A percentile compares a stretch with the other conserved stretches of the same genome.
Evolutionary conservation across 306 rosid species (phyloP).

Genomic region (barrel medic (Medicago truncatula)): DNA sequence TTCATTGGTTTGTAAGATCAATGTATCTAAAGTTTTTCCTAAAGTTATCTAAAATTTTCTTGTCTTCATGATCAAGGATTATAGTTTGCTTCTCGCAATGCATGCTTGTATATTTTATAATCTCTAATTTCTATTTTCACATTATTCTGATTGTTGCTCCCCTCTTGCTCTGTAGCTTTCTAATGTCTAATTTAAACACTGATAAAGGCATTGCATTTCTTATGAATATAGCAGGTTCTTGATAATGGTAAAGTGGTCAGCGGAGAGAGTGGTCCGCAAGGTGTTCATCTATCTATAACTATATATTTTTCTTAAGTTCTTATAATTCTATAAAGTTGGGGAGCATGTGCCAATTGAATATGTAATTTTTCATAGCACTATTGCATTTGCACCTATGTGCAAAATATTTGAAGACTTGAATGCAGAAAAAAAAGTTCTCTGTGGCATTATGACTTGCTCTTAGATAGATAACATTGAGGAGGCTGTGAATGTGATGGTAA

Average conservation of each 20-base stretch:
- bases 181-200: constrained; percentile 17
- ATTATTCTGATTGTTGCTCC: constrained; percentile 24
- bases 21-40: constrained; percentile 11
- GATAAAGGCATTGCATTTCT: constrained; percentile 40
- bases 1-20: constrained; percentile 34
- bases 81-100: neutral
- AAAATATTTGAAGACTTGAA: constrained; percentile 6
- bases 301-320: neutral
- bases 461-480: constrained; percentile 30
- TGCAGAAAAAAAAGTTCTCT: constrained; percentile 15
- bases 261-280: constrained; percentile 58
- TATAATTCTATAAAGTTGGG: constrained; percentile 15
- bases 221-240: constrained; percentile 51
- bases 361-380: constrained; percentile 12
- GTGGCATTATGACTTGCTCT: constrained; percentile 16
- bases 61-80: constrained; percentile 26
- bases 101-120: constrained; percentile 13
- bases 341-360: constrained; percentile 25
- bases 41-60: constrained; percentile 15
- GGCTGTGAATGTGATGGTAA: constrained; percentile 9
- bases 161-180: neutral
- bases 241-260: constrained; percentile 50
- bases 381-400: constrained; percentile 10
- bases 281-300: constrained; percentile 48
- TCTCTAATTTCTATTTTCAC: constrained; percentile 14